Base-by-base conservation (phyloP, 805 yeast species). In the Kodamaea laetipori region DNA sequence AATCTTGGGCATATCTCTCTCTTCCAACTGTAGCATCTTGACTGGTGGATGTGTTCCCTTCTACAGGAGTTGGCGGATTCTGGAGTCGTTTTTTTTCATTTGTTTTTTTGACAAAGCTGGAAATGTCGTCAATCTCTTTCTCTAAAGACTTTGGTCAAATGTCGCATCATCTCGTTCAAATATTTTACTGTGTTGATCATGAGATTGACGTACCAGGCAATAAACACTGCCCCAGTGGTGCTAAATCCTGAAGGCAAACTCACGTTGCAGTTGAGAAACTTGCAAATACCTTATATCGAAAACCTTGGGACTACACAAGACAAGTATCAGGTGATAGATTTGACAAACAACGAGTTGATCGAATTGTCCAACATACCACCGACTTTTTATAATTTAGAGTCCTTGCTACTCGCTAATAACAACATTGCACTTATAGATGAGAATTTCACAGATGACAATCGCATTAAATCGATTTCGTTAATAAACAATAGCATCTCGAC, bases 291-390 rank as follows among this genome's bases (percentile, higher is more conserved):
- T 4, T 57, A 45, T 43, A 55, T 71, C 24, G 76, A 71, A 43
- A 69, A 66, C 43, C 56, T 71, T 18, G 64, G 63, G 6, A 50
- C 54, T 28, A 56, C 67, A 8, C 53, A 58, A 28, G 61, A 63
- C 45, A 53, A 52, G 33, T 64, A 64, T 58, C 82, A 74, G 47
- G 78, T 74, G 11, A 63, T 92, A 2, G 97, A 92, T 59, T 57
- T 92, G 24, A 79, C 92, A 0, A 82, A 84, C 55, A 92, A 92
- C 62, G 83, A 79, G 25, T 64, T 92, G n/a, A 62, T 73, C 1
- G 71, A 69, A 2, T 51, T 92, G 4, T 71, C 75, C 11, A 71
- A 67, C 55, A 69, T 77, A 27, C 87, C 83, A 0, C 15, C 56
- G 3, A 42, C 32, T 6, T 48, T 75, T 31, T 39, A 43, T 24